Conservation (phyloP, 129 eudicot species). For the Ambrosia trifida region DNA sequence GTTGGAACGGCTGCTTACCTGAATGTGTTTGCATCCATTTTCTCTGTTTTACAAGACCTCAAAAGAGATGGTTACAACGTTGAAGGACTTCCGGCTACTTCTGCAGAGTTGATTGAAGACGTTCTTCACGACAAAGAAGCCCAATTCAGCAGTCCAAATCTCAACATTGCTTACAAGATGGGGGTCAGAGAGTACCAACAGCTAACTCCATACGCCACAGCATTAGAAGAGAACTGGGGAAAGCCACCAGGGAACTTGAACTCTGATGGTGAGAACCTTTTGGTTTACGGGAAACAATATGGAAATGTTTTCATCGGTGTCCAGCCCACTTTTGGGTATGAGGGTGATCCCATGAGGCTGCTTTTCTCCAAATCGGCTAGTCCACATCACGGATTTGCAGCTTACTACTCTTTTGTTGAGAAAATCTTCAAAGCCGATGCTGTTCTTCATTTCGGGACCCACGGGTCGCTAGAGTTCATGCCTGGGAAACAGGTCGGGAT, state of each 20-base stretch:
- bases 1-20: conserved; percentile 98
- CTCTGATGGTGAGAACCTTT: conserved; percentile 94
- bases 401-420: conserved; percentile 93
- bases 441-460: conserved; percentile 97
- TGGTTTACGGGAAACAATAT: conserved; percentile 89
- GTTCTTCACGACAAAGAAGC: conserved; percentile 97
- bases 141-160: conserved; percentile 96
- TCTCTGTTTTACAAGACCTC: conserved; percentile 81
- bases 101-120: conserved; percentile 91
- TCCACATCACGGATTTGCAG: conserved; percentile 99
- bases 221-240: conserved; percentile 98
- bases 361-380: conserved; percentile 97
- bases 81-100: conserved; percentile 81
- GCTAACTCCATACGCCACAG: conserved; percentile 74
- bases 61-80: conserved; percentile 74
- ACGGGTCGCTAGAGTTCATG: conserved; percentile 98
- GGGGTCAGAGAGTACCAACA: conserved; percentile 83
- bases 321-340: conserved; percentile 98
- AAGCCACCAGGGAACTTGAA: conserved; percentile 98
- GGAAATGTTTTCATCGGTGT: conserved; percentile 98
- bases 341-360: conserved; percentile 97
- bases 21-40: conserved; percentile 90
- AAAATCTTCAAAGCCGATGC: conserved; percentile 94
- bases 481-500: conserved; percentile 99
- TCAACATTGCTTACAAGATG: conserved; percentile 90